Percentiles rank a stretch among this genome's conserved stretches.
These are phyloP conservation scores for Xylaria intraflava DNA, from an alignment of 495 filamentous ascomycete genomes.

Conservation along the genomic window DNA sequence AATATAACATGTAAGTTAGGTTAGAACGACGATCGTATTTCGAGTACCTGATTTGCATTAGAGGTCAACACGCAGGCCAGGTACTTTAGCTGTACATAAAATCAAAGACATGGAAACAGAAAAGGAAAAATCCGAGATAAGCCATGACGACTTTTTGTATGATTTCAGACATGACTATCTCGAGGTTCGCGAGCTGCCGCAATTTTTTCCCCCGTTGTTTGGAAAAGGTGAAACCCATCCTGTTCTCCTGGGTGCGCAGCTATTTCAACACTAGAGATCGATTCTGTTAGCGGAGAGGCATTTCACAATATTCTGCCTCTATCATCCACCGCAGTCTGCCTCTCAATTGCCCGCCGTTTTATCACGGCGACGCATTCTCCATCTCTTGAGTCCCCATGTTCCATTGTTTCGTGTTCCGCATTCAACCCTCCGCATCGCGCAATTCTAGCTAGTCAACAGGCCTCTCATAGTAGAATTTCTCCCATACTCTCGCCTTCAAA, in stretches of 20 bases:
- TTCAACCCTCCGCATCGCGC: background rate
- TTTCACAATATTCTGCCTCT: slow-evolving; percentile 75
- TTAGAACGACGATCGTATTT: too few species aligned
- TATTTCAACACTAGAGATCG: background rate
- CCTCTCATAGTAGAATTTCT: slow-evolving; percentile 60
- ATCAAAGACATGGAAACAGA: background rate
- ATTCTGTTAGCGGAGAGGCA: slow-evolving; percentile 34
- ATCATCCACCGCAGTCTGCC: slow-evolving; percentile 2
- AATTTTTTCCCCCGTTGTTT: background rate
- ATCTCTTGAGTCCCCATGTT: background rate
- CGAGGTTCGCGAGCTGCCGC: background rate
- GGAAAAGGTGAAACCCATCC: background rate
- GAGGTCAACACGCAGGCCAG: too few species aligned
- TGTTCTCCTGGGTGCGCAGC: background rate
- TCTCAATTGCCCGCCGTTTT: background rate
- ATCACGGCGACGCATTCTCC: background rate
- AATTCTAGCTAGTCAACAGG: background rate
- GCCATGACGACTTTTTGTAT: background rate
- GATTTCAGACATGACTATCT: background rate
- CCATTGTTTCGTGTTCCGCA: background rate
- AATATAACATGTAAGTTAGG: too few species aligned
- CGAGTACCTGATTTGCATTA: too few species aligned
- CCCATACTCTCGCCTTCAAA: slow-evolving; percentile 84
- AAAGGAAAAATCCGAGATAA: background rate
- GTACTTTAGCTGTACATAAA: too few species aligned